Evolutionary conservation across 139 green algal species (phyloP).

Genomic region (Chlorella sp.): DNA sequence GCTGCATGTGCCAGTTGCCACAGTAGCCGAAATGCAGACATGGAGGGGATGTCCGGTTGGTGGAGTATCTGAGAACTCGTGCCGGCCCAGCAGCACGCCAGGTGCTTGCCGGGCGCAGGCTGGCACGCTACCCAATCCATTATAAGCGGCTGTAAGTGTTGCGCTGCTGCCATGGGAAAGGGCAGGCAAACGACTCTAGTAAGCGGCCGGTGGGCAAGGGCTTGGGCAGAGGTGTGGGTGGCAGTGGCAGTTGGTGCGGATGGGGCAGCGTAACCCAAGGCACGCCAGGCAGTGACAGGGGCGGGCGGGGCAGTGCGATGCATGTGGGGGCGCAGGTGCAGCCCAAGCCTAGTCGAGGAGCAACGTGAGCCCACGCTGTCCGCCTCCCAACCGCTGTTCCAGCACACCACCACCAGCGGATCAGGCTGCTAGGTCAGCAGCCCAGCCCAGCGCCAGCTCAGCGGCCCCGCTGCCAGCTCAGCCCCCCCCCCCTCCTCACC

Average conservation of each 20-base stretch:
- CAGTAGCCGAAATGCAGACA: neutral
- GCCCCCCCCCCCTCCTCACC: neutral
- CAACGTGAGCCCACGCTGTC: too few relatives aligned
- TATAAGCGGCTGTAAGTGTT: neutral
- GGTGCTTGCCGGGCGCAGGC: neutral
- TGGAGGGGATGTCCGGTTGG: too few relatives aligned
- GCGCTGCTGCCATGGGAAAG: neutral
- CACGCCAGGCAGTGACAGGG: too few relatives aligned
- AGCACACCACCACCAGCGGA: neutral
- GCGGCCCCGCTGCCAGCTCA: neutral
- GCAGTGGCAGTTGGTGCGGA: too few relatives aligned
- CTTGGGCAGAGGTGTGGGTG: too few relatives aligned
- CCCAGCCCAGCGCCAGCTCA: too few relatives aligned
- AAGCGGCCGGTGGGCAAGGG: neutral
- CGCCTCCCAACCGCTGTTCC: neutral
- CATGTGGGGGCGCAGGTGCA: neutral
- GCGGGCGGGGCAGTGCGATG: too few relatives aligned
- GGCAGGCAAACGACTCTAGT: neutral
- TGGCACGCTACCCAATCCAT: neutral
- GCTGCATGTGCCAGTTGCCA: neutral
- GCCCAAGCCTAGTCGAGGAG: too few relatives aligned
- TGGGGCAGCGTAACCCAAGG: too few relatives aligned
- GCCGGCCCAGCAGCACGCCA: too few relatives aligned
- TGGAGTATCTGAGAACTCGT: neutral
- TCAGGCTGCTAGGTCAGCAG: neutral